A percentile compares a stretch with the other conserved stretches of the same genome.
Evolutionary conservation across 441 rosid species (phyloP).

Genomic region (Jatropha podagrica): DNA sequence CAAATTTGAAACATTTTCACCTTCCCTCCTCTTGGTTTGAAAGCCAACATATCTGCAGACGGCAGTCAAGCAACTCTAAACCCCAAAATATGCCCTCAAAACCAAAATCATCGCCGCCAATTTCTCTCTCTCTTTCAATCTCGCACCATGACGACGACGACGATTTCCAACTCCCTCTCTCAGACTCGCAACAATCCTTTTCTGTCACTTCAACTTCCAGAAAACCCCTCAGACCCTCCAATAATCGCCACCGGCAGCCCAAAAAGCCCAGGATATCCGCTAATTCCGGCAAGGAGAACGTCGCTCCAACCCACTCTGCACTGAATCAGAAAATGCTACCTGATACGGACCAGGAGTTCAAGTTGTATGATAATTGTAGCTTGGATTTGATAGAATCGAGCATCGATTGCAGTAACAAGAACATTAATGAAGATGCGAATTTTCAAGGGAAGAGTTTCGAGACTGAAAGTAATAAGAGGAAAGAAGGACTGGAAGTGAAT

Average conservation of each 20-base stretch:
- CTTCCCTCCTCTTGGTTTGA: slow-evolving; percentile 3
- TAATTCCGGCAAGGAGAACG: slow-evolving; percentile 52
- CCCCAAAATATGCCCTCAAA: slow-evolving; percentile 21
- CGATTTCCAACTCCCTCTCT: slow-evolving; percentile 53
- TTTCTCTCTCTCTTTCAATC: slow-evolving; percentile 3
- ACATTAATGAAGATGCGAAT: neutral
- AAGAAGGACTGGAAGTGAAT: slow-evolving; percentile 33
- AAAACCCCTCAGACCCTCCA: slow-evolving; percentile 33
- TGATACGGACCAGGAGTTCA: neutral
- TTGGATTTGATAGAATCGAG: slow-evolving; percentile 69
- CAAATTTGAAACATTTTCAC: neutral
- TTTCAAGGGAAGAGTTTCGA: neutral
- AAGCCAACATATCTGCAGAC: neutral
- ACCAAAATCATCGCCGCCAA: slow-evolving; percentile 20
- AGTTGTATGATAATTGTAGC: slow-evolving; percentile 37
- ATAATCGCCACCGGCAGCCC: slow-evolving; percentile 30
- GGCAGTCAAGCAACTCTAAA: neutral
- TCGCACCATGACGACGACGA: slow-evolving; percentile 45
- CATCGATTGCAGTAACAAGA: slow-evolving; percentile 40
- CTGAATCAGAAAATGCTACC: neutral
- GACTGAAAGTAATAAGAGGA: slow-evolving; percentile 1
- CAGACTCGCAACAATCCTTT: slow-evolving; percentile 33
- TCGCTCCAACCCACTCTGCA: slow-evolving; percentile 8
- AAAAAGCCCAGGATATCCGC: slow-evolving; percentile 37
- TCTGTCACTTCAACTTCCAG: slow-evolving; percentile 17